Percentiles rank a stretch among this genome's conserved stretches.
phyloP scores from a whole-genome alignment of 2,329 filamentous ascomycete genomes.

The Ophiognomonia clavigignenti-juglandacearum region DNA sequence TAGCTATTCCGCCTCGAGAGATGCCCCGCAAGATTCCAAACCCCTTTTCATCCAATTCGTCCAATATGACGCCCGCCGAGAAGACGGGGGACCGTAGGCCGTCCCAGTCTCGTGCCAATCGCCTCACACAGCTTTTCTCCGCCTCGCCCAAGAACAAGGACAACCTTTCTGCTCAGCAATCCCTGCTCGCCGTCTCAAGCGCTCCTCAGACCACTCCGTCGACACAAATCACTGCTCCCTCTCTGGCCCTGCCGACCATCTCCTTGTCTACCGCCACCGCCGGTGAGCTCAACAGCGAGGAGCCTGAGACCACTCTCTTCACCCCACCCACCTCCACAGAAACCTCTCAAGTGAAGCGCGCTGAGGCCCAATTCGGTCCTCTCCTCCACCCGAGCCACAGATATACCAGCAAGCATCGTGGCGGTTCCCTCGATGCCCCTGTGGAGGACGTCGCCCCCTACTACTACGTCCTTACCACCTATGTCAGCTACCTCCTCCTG shows the following conservation, averaged over 20 bases:
- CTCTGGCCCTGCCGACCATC: slow-evolving; percentile 80
- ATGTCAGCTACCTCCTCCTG: slow-evolving; percentile 94
- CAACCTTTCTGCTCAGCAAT: slow-evolving; percentile 59
- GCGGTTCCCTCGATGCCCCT: slow-evolving; percentile 72
- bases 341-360: slow-evolving; percentile 66
- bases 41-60: slow-evolving; percentile 48
- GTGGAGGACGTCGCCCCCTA: slow-evolving; percentile 95
- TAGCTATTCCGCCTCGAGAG: slow-evolving; percentile 23
- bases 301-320: slow-evolving; percentile 75
- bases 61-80: slow-evolving; percentile 43
- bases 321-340: slow-evolving; percentile 84
- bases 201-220: slow-evolving; percentile 45
- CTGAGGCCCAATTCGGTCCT: slow-evolving; percentile 89
- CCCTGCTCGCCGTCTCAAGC: slow-evolving; percentile 64
- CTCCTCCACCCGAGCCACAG: slow-evolving; percentile 74
- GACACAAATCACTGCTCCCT: slow-evolving; percentile 64
- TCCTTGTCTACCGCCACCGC: slow-evolving; percentile 82
- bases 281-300: slow-evolving; percentile 68
- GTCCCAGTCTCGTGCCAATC: slow-evolving; percentile 65
- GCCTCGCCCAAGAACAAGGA: slow-evolving; percentile 72
- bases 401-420: slow-evolving; percentile 84
- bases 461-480: slow-evolving; percentile 94
- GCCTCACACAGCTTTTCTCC: slow-evolving; percentile 79
- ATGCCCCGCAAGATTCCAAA: slow-evolving; percentile 58
- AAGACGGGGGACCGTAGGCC: slow-evolving; percentile 51